Conservation (phyloP, 495 filamentous ascomycete species). For the Hypoxylon intermedium region DNA sequence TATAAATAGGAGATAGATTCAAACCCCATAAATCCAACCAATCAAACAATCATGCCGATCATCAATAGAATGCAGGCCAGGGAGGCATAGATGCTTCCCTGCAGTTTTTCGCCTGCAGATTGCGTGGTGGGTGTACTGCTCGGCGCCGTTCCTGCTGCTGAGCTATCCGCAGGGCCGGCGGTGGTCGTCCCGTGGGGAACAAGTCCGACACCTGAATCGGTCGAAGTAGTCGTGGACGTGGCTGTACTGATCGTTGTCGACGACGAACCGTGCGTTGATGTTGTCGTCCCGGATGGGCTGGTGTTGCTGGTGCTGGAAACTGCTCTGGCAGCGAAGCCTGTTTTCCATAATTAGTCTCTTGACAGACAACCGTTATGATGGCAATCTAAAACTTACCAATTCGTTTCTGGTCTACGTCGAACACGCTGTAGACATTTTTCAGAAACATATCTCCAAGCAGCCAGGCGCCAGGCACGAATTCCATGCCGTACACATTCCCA, state of each 20-base stretch:
- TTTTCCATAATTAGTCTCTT: slow-evolving; percentile 19
- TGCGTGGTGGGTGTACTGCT: slow-evolving; percentile 7
- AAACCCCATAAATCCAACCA: background rate
- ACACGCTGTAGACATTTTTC: slow-evolving; percentile 90
- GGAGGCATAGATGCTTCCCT: slow-evolving; percentile 8
- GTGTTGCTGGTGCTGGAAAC: slow-evolving; percentile 7
- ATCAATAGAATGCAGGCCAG: slow-evolving; percentile 14
- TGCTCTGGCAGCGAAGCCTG: slow-evolving; percentile 52
- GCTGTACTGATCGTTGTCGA: slow-evolving; percentile 22
- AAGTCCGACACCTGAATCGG: slow-evolving; percentile 22
- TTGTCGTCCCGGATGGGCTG: slow-evolving; percentile 13
- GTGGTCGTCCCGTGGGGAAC: slow-evolving; percentile 13
- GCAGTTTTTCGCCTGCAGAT: slow-evolving; percentile 24
- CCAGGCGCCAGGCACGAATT: slow-evolving; percentile 62
- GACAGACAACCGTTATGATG: background rate
- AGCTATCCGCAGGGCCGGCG: background rate
- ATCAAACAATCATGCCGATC: slow-evolving; percentile 22
- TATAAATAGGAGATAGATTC: slow-evolving; percentile 2
- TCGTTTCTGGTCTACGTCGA: slow-evolving; percentile 69
- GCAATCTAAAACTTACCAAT: slow-evolving; percentile 52
- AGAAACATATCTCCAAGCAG: slow-evolving; percentile 82
- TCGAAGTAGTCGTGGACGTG: slow-evolving; percentile 17
- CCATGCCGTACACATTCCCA: slow-evolving; percentile 68
- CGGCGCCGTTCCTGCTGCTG: slow-evolving; percentile 14
- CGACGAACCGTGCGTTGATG: slow-evolving; percentile 10